A percentile compares a stretch with the other conserved stretches of the same genome.
phyloP scores from a whole-genome alignment of 306 rosid genomes.

The Lithocarpus polystachyus region DNA sequence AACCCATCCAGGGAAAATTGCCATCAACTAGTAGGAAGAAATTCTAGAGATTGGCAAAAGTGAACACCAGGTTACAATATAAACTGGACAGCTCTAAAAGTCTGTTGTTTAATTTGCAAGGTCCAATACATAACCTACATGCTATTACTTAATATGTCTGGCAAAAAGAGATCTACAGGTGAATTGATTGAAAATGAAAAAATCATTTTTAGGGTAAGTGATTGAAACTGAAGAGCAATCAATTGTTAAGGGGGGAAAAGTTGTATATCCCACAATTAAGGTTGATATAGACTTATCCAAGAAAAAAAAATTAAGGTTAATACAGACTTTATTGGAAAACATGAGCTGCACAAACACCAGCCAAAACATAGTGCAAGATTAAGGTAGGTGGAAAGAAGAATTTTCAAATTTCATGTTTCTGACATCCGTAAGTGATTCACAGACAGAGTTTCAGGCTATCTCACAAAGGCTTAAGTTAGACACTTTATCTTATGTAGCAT shows the following conservation, averaged over 20 bases:
- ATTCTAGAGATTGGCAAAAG: neutral
- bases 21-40: neutral
- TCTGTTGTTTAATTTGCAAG: neutral
- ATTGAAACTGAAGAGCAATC: too few relatives aligned
- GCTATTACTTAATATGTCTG: neutral
- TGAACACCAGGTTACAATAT: neutral
- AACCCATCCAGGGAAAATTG: neutral
- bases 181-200: neutral
- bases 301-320: neutral
- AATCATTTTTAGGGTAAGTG: neutral
- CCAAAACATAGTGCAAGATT: neutral
- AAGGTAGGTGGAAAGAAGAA: neutral
- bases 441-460: neutral
- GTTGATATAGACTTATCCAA: neutral
- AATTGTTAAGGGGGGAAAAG: neutral
- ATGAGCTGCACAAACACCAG: neutral
- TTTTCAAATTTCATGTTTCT: neutral
- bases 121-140: neutral
- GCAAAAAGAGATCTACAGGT: neutral
- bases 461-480: neutral
- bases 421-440: neutral
- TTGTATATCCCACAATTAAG: neutral
- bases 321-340: neutral
- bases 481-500: neutral
- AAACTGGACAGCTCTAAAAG: neutral